A percentile compares a stretch with the other conserved stretches of the same genome.
phyloP scores from a whole-genome alignment of 2,329 filamentous ascomycete genomes.

The Monilinia laxa region DNA sequence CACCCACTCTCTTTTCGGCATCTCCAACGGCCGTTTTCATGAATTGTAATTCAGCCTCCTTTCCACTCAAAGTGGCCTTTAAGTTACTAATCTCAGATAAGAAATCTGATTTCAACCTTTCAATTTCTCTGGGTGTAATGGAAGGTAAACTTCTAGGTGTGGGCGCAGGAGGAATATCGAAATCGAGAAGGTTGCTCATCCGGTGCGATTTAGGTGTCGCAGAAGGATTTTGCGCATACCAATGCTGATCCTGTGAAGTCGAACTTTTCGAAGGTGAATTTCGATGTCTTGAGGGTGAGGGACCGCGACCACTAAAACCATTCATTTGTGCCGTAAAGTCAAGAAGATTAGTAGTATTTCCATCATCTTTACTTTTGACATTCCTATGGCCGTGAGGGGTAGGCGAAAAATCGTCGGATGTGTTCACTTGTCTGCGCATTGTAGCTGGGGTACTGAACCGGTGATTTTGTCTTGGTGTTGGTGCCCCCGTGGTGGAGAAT shows the following conservation, averaged over 20 bases:
- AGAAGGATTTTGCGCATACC: conserved; percentile 23
- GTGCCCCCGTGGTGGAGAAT: conserved; percentile 43
- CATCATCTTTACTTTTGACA: conserved; percentile 38
- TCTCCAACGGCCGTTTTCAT: conserved; percentile 85
- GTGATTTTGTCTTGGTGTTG: conserved; percentile 40
- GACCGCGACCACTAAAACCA: conserved; percentile 47
- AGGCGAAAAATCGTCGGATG: conserved; percentile 40
- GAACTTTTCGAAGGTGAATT: conserved; percentile 47
- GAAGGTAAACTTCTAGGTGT: conserved; percentile 89
- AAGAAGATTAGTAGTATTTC: conserved; percentile 72
- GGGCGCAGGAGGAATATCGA: conserved; percentile 89
- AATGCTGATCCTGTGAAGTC: conserved; percentile 33
- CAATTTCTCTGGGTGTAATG: conserved; percentile 87
- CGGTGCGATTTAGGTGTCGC: conserved; percentile 35
- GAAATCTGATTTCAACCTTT: conserved; percentile 86
- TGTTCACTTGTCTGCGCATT: conserved; percentile 32
- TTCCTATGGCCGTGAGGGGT: conserved; percentile 43
- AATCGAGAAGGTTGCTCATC: conserved; percentile 75
- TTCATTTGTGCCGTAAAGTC: conserved; percentile 85
- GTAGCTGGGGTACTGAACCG: conserved; percentile 37
- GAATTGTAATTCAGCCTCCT: conserved; percentile 85
- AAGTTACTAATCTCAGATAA: conserved; percentile 93
- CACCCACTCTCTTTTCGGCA: conserved; percentile 87
- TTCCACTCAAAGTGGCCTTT: conserved; percentile 85
- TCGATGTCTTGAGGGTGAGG: conserved; percentile 52